phyloP scores from a whole-genome alignment of 352 stramenopile genomes.

The Hyphochytrium catenoides region DNA sequence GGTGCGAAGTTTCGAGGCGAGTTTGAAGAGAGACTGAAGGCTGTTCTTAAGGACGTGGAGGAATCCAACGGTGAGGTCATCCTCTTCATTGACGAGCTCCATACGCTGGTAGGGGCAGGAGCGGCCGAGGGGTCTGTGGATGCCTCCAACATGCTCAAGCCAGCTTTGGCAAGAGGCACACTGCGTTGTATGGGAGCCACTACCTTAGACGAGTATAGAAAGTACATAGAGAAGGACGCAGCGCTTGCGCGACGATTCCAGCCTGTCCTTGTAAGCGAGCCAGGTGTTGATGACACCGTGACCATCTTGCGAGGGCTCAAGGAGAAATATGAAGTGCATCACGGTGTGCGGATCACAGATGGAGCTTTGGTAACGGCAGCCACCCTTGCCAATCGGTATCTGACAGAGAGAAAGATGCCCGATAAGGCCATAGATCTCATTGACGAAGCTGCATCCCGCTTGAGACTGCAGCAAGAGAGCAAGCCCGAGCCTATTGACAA shows the following conservation, averaged over 20 bases:
- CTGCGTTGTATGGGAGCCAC: conserved; percentile 76
- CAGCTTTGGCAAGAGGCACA: conserved; percentile 66
- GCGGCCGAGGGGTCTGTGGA: conserved; percentile 64
- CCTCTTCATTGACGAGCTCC: conserved; percentile 88
- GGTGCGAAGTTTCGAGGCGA: conserved; percentile 84
- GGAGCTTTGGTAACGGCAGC: conserved; percentile 75
- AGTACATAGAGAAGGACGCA: conserved; percentile 90
- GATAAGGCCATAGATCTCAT: conserved; percentile 91
- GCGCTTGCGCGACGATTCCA: conserved; percentile 88
- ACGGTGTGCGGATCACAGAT: conserved; percentile 84
- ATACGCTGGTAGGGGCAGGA: conserved; percentile 72
- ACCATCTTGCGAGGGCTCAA: conserved; percentile 87
- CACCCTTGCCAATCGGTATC: conserved; percentile 66
- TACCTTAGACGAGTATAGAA: conserved; percentile 81
- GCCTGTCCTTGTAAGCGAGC: conserved; percentile 83
- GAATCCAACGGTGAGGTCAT: conserved; percentile 80
- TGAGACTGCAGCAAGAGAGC: conserved; percentile 55
- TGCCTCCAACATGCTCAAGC: conserved; percentile 85
- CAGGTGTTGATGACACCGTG: conserved; percentile 80
- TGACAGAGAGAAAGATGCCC: conserved; percentile 80
- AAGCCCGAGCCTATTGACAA: conserved; percentile 53
- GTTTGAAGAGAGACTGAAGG: conserved; percentile 92
- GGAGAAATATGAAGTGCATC: conserved; percentile 88
- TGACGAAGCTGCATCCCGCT: conserved; percentile 65
- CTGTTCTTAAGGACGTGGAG: conserved; percentile 80